Base-by-base conservation (phyloP, 352 stramenopile species). In the Phytophthora podocarpi region DNA sequence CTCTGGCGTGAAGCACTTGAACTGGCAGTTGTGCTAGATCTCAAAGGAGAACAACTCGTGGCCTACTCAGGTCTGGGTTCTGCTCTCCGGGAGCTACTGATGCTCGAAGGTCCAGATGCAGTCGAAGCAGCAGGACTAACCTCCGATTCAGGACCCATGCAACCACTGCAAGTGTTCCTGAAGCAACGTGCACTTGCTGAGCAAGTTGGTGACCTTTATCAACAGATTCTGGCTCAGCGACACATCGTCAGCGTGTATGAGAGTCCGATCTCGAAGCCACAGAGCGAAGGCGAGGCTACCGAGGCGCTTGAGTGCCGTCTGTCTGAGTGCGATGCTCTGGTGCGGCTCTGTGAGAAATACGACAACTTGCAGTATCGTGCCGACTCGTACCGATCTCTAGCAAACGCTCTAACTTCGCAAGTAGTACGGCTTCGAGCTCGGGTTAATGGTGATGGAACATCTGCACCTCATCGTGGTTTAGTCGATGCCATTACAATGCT, bases 391-490 rank as follows among this genome's bases (percentile, higher is more conserved):
- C 67, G 77, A n/a, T 66, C 69, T 15, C 56, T 87, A 8, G 80
- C 78, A 9, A 87, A 87, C 39, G 80, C 80, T 24, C 35, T 90
- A 32, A 90, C 71, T 6, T 72, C 60, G 2, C 80, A 90, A 41
- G 18, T 87, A 10, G 32, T 35, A 4, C 55, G 76, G 4, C 64
- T 90, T 20, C 54, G 64, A 16, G 57, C 66, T 34, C 73, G 78
- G 24, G 68, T 67, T 5, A 41, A 58, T 26, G 48, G 51, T 5
- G 54, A 66, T 11, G 59, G 51, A 21, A 37, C 6, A 18, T 60
- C 39, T 11, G 24, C 30, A 30, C 13, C 45, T 10, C 46, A 67
- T n/a, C 59, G 62, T 24, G 70, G 78, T 11, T 72, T 90, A 37
- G 56, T 62, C 2, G 70, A 87, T 35, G 80, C 77, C 6, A 81